Evolutionary conservation across 176 grass and related monocot species (phyloP), one percentile per base, ranked within the genome.

Genomic region (Ensete glaucum): DNA sequence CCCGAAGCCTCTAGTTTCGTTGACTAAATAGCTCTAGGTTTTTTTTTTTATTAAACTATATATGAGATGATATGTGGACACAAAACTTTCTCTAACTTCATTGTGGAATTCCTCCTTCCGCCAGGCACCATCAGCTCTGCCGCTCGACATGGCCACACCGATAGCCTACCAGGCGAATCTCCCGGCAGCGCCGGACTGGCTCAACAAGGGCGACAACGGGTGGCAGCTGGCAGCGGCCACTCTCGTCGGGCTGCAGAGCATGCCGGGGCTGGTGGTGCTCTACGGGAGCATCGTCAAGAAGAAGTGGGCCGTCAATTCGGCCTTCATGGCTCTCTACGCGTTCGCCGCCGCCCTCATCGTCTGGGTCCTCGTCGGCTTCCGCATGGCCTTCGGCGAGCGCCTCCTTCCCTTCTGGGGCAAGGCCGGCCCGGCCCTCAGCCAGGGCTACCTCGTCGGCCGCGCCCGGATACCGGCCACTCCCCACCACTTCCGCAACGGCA

Each of bases 151-250:
- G 52, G 23, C 22, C 21, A 27, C 51, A 14, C 67, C 67, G 67
- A 34, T 70, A 25, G 72, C 72, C 6, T 74, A 74, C 72, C 52
- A 55, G 24, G 23, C 51, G 72, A 53, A 11, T 1, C 53, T 74
- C 10, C 72, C 72, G 53, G 72, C 53, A 8, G 12, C 51, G 69
- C 92, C 92, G 23, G 92, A 79, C 0, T 96, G 92, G 92, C 80
- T 96, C 73, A 91, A 96, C 89, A 96, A 91, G 83, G 92, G 92
- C 15, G 92, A 96, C 86, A 96, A 91, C 83, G 92, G 81, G 69
- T 96, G 92, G 92, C 92, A 96, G 80, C 78, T 96, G 80, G 71
- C 76, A 68, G 82, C 88, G 49, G 86, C 92, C 69, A 96, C 92
- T 73, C 50, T 96, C 15, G 89, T 96, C 65, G 92, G 83, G n/a